Evolutionary conservation across 208 protist genomes (phyloP).

Genomic region (Balamuthia mandrillaris): DNA sequence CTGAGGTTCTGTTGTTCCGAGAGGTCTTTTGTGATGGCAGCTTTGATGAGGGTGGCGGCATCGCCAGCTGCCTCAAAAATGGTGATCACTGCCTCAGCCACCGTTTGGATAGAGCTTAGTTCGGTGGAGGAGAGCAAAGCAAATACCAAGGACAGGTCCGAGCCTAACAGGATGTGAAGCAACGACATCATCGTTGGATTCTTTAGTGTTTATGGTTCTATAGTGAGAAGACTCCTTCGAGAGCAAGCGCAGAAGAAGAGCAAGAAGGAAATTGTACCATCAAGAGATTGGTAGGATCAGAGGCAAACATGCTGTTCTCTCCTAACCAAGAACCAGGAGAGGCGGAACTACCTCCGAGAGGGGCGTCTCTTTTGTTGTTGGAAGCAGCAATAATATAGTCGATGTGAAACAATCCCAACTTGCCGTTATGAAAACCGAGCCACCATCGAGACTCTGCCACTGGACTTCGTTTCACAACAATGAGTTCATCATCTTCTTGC

Average conservation of each 20-base stretch:
- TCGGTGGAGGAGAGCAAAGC: background rate
- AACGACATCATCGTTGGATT: slow-evolving; percentile 3
- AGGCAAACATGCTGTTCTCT: too few species aligned
- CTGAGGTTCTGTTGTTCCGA: background rate
- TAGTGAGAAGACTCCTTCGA: too few species aligned
- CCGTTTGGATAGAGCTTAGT: background rate
- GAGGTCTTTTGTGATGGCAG: slow-evolving; percentile 12
- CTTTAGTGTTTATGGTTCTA: too few species aligned
- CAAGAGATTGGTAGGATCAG: too few species aligned
- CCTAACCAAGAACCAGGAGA: too few species aligned
- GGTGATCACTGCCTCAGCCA: background rate
- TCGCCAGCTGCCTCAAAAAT: slow-evolving; percentile 1
- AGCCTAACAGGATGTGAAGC: background rate
- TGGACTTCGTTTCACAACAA: too few species aligned
- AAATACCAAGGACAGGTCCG: background rate
- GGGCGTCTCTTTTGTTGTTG: too few species aligned
- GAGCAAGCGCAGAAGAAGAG: too few species aligned
- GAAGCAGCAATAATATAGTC: too few species aligned
- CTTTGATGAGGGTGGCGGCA: background rate
- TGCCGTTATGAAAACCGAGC: background rate
- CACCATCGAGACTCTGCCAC: too few species aligned
- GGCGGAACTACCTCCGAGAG: too few species aligned
- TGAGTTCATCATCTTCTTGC: background rate
- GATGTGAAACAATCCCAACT: background rate
- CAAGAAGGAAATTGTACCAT: too few species aligned